Evolutionary conservation across 768 basidiomycete genomes (phyloP), one percentile per base, ranked within the genome.

Genomic region (Piloderma croceum): DNA sequence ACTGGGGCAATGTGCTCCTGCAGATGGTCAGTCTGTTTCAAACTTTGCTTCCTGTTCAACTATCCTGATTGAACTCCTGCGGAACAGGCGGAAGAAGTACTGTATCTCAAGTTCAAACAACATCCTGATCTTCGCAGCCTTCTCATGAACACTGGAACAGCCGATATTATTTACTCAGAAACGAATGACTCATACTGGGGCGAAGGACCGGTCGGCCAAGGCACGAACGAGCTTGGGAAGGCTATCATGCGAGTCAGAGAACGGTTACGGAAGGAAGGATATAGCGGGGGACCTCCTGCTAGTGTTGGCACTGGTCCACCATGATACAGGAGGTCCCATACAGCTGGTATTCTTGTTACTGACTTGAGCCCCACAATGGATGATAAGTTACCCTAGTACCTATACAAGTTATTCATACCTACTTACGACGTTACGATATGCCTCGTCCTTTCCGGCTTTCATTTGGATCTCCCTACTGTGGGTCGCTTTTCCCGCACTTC

Each of bases 11-110:
- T 4, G 64, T 73, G 17, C 76, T 74, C 49, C 46, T 79, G 36
- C 54, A 68, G 7, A 64, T 57, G 50, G 84, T 82, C 38, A 24
- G 77, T 66, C 9, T 34, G 29, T 20, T n/a, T n/a, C n/a, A n/a
- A n/a, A n/a, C 7, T 15, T 17, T 39, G 23, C 34, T 43, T 39
- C 11, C 5, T 19, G 17, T 41, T 17, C 11, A 11, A 31, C 10
- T 6, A 36, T 24, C 20, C 19, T 46, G 20, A 45, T 20, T 3
- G 17, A n/a, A 39, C 31, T 35, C 35, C 38, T 36, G 34, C 41
- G n/a, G n/a, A n/a, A 32, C 42, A 85, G 84, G 76, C 86, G 77
- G 76, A 82, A 31, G 75, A 81, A 6, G 83, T 81, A 24, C 49
- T 88, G 36, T 70, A 70, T 45, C 51, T 69, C 45, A 90, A 90